These are phyloP conservation scores for Epichloe glyceriae DNA, from an alignment of 2,329 filamentous ascomycete species.

Conservation along the genomic window DNA sequence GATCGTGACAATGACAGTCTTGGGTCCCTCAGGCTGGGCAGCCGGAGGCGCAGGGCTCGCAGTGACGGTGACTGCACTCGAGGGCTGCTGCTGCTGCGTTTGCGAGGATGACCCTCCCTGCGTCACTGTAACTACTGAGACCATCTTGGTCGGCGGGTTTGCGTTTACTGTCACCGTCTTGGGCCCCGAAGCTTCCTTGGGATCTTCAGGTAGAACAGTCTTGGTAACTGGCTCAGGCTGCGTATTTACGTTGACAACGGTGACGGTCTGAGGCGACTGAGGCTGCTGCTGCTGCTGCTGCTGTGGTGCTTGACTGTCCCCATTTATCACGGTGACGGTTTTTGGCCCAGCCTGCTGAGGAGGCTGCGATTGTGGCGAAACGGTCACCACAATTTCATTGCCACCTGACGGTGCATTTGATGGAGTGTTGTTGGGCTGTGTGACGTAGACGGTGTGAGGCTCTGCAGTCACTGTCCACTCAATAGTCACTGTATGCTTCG, in stretches of 20 bases:
- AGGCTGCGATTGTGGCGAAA: slow-evolving; percentile 4
- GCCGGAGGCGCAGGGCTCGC: neutral
- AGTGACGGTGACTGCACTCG: neutral
- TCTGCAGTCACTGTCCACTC: slow-evolving; percentile 11
- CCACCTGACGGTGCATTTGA: neutral
- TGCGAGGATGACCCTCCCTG: neutral
- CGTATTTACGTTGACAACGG: neutral
- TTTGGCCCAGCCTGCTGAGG: neutral
- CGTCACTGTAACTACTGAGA: slow-evolving; percentile 9
- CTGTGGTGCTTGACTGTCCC: neutral
- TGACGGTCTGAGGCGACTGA: slow-evolving; percentile 6
- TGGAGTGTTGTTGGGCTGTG: neutral
- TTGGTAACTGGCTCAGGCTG: slow-evolving; percentile 9
- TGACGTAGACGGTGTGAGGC: slow-evolving; percentile 8
- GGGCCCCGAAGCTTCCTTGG: slow-evolving; percentile 2
- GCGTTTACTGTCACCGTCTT: slow-evolving; percentile 12
- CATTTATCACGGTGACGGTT: slow-evolving; percentile 4
- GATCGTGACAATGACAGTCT: slow-evolving; percentile 9
- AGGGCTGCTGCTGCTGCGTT: neutral
- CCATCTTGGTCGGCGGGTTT: slow-evolving; percentile 8
- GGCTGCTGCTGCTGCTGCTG: neutral
- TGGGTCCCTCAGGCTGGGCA: slow-evolving; percentile 2
- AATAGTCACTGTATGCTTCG: slow-evolving; percentile 9
- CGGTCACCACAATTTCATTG: slow-evolving; percentile 6
- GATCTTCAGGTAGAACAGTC: slow-evolving; percentile 11